phyloP scores from a whole-genome alignment of 768 basidiomycete genomes.

The Agaricus blazei region DNA sequence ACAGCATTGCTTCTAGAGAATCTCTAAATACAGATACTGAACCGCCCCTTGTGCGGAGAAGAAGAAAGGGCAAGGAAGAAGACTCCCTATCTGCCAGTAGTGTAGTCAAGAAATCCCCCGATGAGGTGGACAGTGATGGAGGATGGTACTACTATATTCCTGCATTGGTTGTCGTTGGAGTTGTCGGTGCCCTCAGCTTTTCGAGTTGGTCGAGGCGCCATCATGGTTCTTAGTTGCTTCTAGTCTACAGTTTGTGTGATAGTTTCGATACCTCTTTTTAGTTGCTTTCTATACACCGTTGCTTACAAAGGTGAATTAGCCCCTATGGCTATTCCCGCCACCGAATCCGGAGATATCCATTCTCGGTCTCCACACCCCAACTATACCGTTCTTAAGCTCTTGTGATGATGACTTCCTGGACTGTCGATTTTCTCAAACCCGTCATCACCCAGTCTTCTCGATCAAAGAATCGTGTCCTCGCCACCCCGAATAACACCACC shows the following conservation, averaged over 20 bases:
- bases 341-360: background rate
- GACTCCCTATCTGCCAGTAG: slow-evolving; percentile 29
- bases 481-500: no score
- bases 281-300: no score
- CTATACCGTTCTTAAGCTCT: background rate
- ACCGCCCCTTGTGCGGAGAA: slow-evolving; percentile 36
- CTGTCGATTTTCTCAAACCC: slow-evolving; percentile 33
- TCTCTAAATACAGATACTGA: slow-evolving; percentile 31
- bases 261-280: no score
- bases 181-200: slow-evolving; percentile 74
- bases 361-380: background rate
- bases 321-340: background rate
- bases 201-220: slow-evolving; percentile 65
- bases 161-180: slow-evolving; percentile 71
- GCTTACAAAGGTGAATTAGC: no score
- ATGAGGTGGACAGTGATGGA: slow-evolving; percentile 63
- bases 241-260: no score
- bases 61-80: slow-evolving; percentile 58
- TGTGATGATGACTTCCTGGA: slow-evolving; percentile 29
- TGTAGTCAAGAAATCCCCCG: slow-evolving; percentile 34
- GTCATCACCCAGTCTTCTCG: background rate
- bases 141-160: slow-evolving; percentile 81
- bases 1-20: slow-evolving; percentile 29
- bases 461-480: background rate
- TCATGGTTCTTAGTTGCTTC: slow-evolving; percentile 43